Base-by-base conservation (phyloP, 208 protist species). In the Angomonas deanei region DNA sequence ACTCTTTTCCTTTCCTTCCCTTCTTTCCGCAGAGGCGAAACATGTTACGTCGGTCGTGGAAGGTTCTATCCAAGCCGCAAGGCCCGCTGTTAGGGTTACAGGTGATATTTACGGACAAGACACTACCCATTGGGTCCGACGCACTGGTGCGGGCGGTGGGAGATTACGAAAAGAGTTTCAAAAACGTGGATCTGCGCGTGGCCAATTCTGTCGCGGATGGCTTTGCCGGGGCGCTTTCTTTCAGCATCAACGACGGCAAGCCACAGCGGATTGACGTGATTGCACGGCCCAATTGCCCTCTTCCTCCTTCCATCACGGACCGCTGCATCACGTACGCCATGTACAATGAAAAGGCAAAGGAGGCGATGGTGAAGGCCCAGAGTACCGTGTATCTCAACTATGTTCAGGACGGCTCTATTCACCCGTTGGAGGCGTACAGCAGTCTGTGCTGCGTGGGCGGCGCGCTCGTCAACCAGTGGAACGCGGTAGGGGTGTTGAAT, bases 371-470 rank as follows among this genome's bases (percentile, higher is more conserved):
- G 0, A 17, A 1, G 13, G 54, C 34, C 27, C 36, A 64, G 27
- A 68, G 61, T 32, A 61, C 53, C 1, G 60, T 53, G 15, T 72
- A 58, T 23, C 50, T 72, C 8, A 66, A 72, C 66, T 48, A 46
- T 28, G 19, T 11, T 3, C 53, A 60, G 6, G 66, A 54, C 13
- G 55, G 54, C 15, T 33, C 8, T 3, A 8, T 72, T 0, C 8
- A 52, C 5, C 66, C 71, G 28, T 39, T 77, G 21, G 64, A 77
- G 61, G 34, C 58, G 55, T 72, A 68, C 48, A 57, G 55, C 19
- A 27, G 65, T 11, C 53, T 77, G 31, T 66, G 57, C 19, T 32
- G 60, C 0, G 65, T 72, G 17, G 61, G 61, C 15, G 71, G 65
- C 4, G 54, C 46, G 23, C 34, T 74, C 30, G 58, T 42, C 6